These are phyloP conservation scores for Hansenula sp. DNA, from an alignment of 1,139 yeast genomes.

Conservation along the genomic window DNA sequence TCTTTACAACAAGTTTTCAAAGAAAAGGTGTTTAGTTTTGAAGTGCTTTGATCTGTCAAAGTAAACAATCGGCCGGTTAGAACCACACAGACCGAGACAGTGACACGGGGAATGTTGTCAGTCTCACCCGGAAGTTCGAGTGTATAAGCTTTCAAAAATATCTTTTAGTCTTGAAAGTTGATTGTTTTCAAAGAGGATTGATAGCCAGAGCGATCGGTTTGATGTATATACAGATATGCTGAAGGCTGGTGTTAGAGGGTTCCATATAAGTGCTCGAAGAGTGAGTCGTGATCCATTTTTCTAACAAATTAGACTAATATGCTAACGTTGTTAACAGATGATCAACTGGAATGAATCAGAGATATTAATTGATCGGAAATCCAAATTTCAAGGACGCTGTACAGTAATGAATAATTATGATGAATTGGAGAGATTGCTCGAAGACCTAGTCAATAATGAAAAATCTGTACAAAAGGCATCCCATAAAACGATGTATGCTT, in stretches of 20 bases:
- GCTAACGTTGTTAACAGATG: neutral
- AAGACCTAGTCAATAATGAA: constrained; percentile 37
- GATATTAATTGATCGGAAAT: constrained; percentile 42
- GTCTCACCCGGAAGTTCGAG: no score
- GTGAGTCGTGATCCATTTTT: neutral
- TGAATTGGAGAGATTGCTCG: constrained; percentile 38
- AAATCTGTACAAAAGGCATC: constrained; percentile 46
- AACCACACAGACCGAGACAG: no score
- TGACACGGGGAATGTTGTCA: no score
- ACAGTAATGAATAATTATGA: constrained; percentile 31
- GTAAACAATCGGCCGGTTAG: no score
- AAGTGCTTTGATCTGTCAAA: neutral
- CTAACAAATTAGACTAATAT: neutral
- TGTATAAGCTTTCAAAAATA: no score
- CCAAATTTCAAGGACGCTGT: constrained; percentile 60
- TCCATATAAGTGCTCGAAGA: neutral
- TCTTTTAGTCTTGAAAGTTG: no score
- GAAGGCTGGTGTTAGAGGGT: neutral
- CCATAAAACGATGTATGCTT: constrained; percentile 68
- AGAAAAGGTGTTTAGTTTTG: neutral
- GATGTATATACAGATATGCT: neutral
- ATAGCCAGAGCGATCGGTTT: no score
- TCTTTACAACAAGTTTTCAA: neutral
- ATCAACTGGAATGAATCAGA: constrained; percentile 32
- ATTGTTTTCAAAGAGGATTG: no score